phyloP scores from a whole-genome alignment of 2,329 filamentous ascomycete species.

The Botrytis pseudocinerea region DNA sequence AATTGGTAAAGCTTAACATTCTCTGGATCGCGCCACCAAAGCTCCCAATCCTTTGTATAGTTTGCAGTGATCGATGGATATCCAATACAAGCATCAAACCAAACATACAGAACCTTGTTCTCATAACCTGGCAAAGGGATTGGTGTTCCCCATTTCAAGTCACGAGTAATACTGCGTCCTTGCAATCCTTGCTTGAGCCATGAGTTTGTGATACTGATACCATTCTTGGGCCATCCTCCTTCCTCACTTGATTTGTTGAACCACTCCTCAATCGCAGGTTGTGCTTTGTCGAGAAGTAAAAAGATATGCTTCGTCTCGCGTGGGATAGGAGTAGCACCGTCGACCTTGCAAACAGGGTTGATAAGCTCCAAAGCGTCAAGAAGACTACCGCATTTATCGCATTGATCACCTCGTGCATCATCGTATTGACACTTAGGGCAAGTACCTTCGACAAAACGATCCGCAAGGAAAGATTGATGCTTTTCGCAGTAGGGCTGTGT shows the following conservation, averaged over 20 bases:
- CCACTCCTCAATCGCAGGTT: slow-evolving; percentile 76
- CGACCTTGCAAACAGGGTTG: slow-evolving; percentile 88
- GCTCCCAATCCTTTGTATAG: slow-evolving; percentile 86
- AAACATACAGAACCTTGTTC: slow-evolving; percentile 83
- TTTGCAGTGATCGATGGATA: slow-evolving; percentile 94
- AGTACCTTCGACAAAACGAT: slow-evolving; percentile 79
- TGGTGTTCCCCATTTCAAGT: slow-evolving; percentile 79
- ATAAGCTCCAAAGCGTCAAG: slow-evolving; percentile 64
- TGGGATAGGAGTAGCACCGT: slow-evolving; percentile 76
- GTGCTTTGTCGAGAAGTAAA: slow-evolving; percentile 80
- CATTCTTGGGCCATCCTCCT: slow-evolving; percentile 75
- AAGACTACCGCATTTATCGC: slow-evolving; percentile 68
- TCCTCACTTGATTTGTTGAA: slow-evolving; percentile 70
- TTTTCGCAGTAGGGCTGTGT: slow-evolving; percentile 87
- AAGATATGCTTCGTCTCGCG: slow-evolving; percentile 89
- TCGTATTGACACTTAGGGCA: slow-evolving; percentile 73
- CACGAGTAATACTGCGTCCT: slow-evolving; percentile 84
- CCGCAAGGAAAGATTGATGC: slow-evolving; percentile 76
- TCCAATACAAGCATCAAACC: slow-evolving; percentile 86
- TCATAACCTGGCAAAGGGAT: slow-evolving; percentile 62
- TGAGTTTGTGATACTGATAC: slow-evolving; percentile 71
- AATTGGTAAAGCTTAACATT: slow-evolving; percentile 90
- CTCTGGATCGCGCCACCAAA: slow-evolving; percentile 92
- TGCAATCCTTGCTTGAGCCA: slow-evolving; percentile 85
- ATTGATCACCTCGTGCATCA: slow-evolving; percentile 73